Conservation (phyloP, 176 grass and related monocot genomes). For the Hordeum vulgare region DNA sequence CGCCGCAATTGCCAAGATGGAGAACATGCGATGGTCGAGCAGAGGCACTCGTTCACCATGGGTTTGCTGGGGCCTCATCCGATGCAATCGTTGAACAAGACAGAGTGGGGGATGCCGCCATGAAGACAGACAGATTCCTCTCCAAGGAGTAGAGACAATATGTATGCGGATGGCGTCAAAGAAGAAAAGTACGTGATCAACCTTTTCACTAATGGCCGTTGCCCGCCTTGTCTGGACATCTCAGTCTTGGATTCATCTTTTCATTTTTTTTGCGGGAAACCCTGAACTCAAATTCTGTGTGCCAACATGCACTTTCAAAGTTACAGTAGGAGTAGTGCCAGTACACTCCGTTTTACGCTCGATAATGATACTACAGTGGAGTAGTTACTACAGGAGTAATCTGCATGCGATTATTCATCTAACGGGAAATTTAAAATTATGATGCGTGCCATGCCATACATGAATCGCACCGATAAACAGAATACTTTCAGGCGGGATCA, state of each 20-base stretch:
- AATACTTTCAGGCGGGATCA: not conserved
- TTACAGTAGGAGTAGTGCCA: too few relatives aligned
- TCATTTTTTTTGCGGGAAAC: not conserved
- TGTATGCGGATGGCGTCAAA: not conserved
- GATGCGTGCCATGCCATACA: not conserved
- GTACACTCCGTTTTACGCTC: too few relatives aligned
- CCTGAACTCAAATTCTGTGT: not conserved
- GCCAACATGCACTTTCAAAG: not conserved
- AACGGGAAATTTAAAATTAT: not conserved
- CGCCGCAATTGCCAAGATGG: not conserved
- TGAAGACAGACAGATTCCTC: not conserved
- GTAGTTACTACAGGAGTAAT: not conserved
- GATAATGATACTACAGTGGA: too few relatives aligned
- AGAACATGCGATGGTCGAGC: not conserved
- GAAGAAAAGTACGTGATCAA: not conserved
- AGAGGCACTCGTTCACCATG: not conserved
- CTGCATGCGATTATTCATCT: not conserved
- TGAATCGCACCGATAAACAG: not conserved
- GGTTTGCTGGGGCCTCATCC: not conserved
- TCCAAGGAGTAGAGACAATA: conserved; percentile 13
- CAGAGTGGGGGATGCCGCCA: not conserved
- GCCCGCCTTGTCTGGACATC: not conserved
- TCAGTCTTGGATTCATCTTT: not conserved
- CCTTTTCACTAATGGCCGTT: not conserved
- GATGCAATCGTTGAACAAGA: not conserved